phyloP scores from a whole-genome alignment of 768 basidiomycete species.

The Xanthoconium purpureum region DNA sequence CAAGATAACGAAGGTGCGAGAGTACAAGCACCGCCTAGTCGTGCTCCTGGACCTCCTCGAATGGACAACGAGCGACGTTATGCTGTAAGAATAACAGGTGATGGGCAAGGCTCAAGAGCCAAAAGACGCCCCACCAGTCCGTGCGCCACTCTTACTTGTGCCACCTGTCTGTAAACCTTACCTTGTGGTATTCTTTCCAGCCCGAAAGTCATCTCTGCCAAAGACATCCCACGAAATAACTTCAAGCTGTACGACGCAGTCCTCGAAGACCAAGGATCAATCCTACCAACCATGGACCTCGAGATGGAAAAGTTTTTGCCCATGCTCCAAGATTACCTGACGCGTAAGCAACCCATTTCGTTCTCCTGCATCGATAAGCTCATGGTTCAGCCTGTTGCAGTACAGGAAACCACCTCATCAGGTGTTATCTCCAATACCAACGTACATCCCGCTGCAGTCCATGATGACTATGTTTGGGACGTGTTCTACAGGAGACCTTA shows the following conservation, averaged over 20 bases:
- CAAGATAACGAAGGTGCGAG: slow-evolving; percentile 31
- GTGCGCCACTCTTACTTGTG: slow-evolving; percentile 30
- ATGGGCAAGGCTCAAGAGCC: slow-evolving; percentile 1
- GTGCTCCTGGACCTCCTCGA: slow-evolving; percentile 13
- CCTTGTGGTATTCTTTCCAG: slow-evolving; percentile 17
- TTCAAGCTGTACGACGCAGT: slow-evolving; percentile 77
- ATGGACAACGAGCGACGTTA: slow-evolving; percentile 49
- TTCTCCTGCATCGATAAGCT: not conserved
- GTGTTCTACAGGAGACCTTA: slow-evolving; percentile 74
- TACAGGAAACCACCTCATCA: slow-evolving; percentile 25
- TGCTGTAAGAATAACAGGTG: slow-evolving; percentile 38
- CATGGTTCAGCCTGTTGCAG: slow-evolving; percentile 11
- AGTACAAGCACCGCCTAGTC: slow-evolving; percentile 15
- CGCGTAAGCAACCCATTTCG: slow-evolving; percentile 41
- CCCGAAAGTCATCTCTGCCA: slow-evolving; percentile 53
- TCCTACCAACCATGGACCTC: slow-evolving; percentile 38
- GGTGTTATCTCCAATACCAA: not conserved
- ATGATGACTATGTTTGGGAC: slow-evolving; percentile 78
- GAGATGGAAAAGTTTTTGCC: slow-evolving; percentile 80
- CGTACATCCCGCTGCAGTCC: not conserved
- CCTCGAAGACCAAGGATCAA: slow-evolving; percentile 35
- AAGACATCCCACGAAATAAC: slow-evolving; percentile 43
- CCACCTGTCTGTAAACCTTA: not conserved
- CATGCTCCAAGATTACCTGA: slow-evolving; percentile 70
- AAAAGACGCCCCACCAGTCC: slow-evolving; percentile 39